These are phyloP conservation scores for Rhizophagus sp. DNA, from an alignment of 192 early-diverging fungal species.

Conservation along the genomic window DNA sequence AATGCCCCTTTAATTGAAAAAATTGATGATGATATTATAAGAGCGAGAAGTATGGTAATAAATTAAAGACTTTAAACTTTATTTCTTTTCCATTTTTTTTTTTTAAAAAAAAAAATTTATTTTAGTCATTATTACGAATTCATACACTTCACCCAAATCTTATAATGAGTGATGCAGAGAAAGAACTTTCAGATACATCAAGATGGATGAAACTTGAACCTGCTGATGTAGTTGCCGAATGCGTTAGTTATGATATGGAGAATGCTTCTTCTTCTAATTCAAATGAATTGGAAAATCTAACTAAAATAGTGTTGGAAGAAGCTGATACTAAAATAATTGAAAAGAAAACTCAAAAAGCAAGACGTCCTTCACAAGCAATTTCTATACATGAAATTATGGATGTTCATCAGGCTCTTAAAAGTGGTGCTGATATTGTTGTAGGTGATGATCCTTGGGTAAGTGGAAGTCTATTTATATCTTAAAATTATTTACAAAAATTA, in stretches of 20 bases:
- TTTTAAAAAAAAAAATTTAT: neutral
- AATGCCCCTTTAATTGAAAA: conserved; percentile 36
- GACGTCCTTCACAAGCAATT: conserved; percentile 14
- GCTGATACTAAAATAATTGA: neutral
- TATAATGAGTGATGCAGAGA: conserved; percentile 39
- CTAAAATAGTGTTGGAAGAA: conserved; percentile 20
- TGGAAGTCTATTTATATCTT: too few species aligned
- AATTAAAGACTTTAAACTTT: neutral
- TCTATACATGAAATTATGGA: conserved; percentile 40
- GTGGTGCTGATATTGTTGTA: conserved; percentile 42
- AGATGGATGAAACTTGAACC: conserved; percentile 62
- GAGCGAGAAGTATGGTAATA: conserved; percentile 39
- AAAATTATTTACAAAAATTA: too few species aligned
- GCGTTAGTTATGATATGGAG: conserved; percentile 56
- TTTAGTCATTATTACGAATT: conserved; percentile 40
- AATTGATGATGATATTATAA: conserved; percentile 44
- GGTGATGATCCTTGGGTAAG: conserved; percentile 45
- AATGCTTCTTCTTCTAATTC: conserved; percentile 36
- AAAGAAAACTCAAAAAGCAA: neutral
- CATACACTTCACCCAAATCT: conserved; percentile 60
- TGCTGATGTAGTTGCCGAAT: conserved; percentile 59
- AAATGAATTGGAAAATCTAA: neutral
- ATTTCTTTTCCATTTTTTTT: neutral
- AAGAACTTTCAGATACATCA: conserved; percentile 47
- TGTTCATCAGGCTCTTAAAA: conserved; percentile 44